Conservation (phyloP, 148 eudicot species). For the Chenopodium quinoa region DNA sequence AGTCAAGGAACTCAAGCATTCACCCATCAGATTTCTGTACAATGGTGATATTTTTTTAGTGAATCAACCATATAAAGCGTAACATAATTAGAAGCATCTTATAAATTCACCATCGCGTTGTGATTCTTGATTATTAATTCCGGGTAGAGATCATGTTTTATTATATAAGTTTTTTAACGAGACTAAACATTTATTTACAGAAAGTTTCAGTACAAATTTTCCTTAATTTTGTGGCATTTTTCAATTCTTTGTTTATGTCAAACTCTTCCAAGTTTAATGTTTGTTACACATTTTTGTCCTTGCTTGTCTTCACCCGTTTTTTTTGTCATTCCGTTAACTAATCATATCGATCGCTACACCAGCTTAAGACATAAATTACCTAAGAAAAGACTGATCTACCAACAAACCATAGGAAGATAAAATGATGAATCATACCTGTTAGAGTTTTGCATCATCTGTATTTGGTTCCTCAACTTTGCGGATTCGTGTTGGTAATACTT, state of each 20-base stretch:
- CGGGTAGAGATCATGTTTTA: too few species aligned
- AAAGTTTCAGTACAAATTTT: too few species aligned
- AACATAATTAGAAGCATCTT: too few species aligned
- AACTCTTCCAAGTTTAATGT: background rate
- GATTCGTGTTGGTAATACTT: slow-evolving; percentile 86
- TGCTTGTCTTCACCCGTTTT: background rate
- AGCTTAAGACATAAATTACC: background rate
- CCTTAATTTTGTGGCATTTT: background rate
- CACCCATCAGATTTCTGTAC: slow-evolving; percentile 72
- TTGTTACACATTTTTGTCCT: background rate
- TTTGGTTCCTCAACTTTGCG: slow-evolving; percentile 61
- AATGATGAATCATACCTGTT: slow-evolving; percentile 41
- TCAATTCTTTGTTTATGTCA: background rate
- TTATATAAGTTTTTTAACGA: too few species aligned
- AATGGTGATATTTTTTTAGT: slow-evolving; percentile 2
- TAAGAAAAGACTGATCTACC: too few species aligned
- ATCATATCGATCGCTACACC: background rate
- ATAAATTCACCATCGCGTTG: too few species aligned
- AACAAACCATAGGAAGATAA: background rate
- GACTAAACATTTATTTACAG: too few species aligned
- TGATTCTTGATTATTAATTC: too few species aligned
- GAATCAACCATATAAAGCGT: background rate
- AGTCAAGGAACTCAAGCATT: slow-evolving; percentile 54
- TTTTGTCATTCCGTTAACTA: background rate
- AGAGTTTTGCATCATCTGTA: slow-evolving; percentile 60